phyloP scores from a whole-genome alignment of 805 yeast genomes.

The Ogataea parapolymorpha region DNA sequence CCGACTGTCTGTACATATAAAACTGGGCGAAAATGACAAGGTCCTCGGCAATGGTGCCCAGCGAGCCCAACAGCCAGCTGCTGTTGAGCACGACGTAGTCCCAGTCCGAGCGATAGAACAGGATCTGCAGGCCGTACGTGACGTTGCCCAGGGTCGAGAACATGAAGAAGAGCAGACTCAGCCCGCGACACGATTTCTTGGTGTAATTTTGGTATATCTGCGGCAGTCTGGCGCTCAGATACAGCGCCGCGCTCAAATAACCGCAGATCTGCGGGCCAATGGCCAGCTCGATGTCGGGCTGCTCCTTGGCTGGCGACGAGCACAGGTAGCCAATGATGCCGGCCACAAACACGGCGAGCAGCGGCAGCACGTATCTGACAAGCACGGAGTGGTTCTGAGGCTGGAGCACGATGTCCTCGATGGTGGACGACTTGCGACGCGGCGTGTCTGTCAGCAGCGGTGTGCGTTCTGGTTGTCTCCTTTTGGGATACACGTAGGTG shows the following conservation, averaged over 20 bases:
- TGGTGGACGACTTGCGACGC: conserved; percentile 46
- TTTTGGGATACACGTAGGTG: conserved; percentile 40
- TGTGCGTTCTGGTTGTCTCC: conserved; percentile 26
- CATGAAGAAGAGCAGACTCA: conserved; percentile 75
- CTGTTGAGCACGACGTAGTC: conserved; percentile 58
- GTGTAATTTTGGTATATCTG: conserved; percentile 79
- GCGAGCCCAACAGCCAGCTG: conserved; percentile 76
- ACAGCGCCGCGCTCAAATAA: conserved; percentile 63
- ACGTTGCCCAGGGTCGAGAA: conserved; percentile 72
- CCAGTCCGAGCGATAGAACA: conserved; percentile 60
- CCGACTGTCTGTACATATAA: conserved; percentile 46
- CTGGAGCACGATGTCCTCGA: conserved; percentile 49
- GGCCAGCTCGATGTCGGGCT: conserved; percentile 29
- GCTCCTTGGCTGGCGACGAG: conserved; percentile 35
- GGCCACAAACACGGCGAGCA: conserved; percentile 57
- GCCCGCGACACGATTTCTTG: conserved; percentile 79
- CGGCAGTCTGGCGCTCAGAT: conserved; percentile 72
- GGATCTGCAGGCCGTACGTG: conserved; percentile 71
- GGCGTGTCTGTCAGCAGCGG: conserved; percentile 31
- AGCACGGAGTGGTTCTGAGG: conserved; percentile 47
- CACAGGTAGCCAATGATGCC: conserved; percentile 60
- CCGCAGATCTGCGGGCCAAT: conserved; percentile 68
- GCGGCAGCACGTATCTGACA: conserved; percentile 53
- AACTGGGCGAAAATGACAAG: conserved; percentile 63
- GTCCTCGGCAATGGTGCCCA: conserved; percentile 77